phyloP scores from a whole-genome alignment of 1,284 basidiomycete species.

The Puccinia sorghi region DNA sequence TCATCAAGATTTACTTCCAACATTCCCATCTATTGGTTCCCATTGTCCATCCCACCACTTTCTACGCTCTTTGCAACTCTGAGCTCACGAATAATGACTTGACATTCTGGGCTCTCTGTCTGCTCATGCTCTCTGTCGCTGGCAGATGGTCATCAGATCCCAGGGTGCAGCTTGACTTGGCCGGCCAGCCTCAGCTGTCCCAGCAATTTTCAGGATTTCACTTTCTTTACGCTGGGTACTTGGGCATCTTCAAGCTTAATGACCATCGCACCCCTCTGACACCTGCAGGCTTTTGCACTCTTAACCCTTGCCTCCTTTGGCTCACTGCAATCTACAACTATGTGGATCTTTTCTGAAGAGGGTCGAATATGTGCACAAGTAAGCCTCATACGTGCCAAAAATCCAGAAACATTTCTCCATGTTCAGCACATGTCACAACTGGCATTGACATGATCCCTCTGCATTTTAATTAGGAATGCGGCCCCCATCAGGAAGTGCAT shows the following conservation, averaged over 20 bases:
- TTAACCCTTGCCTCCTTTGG: conserved; percentile 9
- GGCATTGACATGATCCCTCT: neutral
- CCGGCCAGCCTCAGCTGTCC: conserved; percentile 4
- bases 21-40: conserved; percentile 68
- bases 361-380: conserved; percentile 28
- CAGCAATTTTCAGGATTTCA: conserved; percentile 23
- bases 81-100: conserved; percentile 66
- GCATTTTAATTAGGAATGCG: conserved; percentile 27
- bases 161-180: conserved; percentile 60
- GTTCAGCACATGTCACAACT: neutral
- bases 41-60: conserved; percentile 75
- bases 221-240: conserved; percentile 2
- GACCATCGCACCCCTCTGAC: neutral
- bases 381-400: neutral
- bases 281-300: conserved; percentile 26
- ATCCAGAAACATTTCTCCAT: neutral
- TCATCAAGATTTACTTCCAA: conserved; percentile 72
- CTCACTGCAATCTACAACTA: neutral
- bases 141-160: conserved; percentile 69
- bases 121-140: conserved; percentile 76
- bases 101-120: conserved; percentile 69
- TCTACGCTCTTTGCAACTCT: conserved; percentile 67
- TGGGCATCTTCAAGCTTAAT: neutral
- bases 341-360: conserved; percentile 24
- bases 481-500: conserved; percentile 36